Conservation (phyloP, 2,329 filamentous ascomycete species). For the Arachnopeziza araneosa region DNA sequence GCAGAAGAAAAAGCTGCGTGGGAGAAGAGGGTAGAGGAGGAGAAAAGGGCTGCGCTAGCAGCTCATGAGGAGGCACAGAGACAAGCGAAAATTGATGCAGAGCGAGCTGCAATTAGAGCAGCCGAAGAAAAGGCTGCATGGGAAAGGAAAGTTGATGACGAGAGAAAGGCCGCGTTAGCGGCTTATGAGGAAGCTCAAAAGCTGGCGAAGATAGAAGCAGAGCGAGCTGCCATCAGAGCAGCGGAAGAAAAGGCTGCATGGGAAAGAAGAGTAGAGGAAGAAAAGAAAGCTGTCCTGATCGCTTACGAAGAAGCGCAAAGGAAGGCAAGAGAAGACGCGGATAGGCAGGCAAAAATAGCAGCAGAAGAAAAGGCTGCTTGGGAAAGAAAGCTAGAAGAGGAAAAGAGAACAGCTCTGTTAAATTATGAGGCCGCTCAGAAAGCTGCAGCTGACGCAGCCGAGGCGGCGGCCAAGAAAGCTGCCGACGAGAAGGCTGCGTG, state of each 20-base stretch:
- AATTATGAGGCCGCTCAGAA: conserved; percentile 24
- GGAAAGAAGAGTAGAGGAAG: conserved; percentile 17
- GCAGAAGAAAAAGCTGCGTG: conserved; percentile 16
- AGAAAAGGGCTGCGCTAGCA: conserved; percentile 15
- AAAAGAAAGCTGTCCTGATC: conserved; percentile 16
- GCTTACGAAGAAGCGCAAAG: conserved; percentile 26
- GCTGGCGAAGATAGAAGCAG: conserved; percentile 25
- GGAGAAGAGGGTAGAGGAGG: conserved; percentile 18
- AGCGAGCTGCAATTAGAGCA: conserved; percentile 8
- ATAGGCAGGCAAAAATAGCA: conserved; percentile 37
- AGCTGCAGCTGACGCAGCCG: conserved; percentile 16
- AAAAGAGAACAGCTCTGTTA: conserved; percentile 32
- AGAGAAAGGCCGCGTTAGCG: conserved; percentile 15
- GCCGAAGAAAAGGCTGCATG: conserved; percentile 11
- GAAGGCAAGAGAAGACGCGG: conserved; percentile 31
- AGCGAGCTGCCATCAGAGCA: conserved; percentile 8
- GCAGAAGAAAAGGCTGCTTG: conserved; percentile 37
- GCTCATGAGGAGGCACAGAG: conserved; percentile 12
- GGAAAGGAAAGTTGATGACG: conserved; percentile 18
- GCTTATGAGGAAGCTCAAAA: conserved; percentile 26
- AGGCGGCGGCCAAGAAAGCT: conserved; percentile 42
- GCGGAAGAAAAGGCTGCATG: conserved; percentile 10
- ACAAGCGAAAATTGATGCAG: conserved; percentile 18
- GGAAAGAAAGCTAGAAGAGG: conserved; percentile 31
- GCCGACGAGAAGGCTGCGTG: conserved; percentile 36